Percentiles rank a stretch among this genome's conserved stretches.
phyloP scores from a whole-genome alignment of 2,329 filamentous ascomycete species.

The Piedraia hortae region DNA sequence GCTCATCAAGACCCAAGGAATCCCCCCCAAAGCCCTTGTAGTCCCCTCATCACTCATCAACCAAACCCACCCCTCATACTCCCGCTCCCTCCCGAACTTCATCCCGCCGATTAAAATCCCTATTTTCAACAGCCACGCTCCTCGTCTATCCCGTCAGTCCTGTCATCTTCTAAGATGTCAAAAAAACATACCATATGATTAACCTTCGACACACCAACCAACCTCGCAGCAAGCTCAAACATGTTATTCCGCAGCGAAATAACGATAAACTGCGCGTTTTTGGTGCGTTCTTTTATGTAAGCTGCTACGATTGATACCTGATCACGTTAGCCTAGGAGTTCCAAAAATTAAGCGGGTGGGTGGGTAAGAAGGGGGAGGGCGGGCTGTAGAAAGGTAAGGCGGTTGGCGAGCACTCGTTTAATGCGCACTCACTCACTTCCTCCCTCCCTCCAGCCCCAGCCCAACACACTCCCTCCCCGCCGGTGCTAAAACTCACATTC shows the following conservation, averaged over 20 bases:
- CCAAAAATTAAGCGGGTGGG: too few relatives aligned
- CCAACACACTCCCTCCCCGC: not conserved
- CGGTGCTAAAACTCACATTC: conserved; percentile 41
- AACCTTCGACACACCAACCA: conserved; percentile 97
- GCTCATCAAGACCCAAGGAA: too few relatives aligned
- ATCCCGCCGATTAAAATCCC: conserved; percentile 19
- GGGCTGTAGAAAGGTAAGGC: too few relatives aligned
- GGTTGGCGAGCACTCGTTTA: too few relatives aligned
- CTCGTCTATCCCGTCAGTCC: conserved; percentile 16
- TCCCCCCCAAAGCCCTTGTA: too few relatives aligned
- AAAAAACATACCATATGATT: conserved; percentile 53
- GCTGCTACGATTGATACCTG: conserved; percentile 91
- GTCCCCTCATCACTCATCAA: too few relatives aligned
- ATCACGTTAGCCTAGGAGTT: not conserved
- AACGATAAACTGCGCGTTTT: conserved; percentile 97
- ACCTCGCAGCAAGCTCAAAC: conserved; percentile 88
- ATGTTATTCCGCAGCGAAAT: conserved; percentile 97
- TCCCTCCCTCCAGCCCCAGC: too few relatives aligned
- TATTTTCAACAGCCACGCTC: conserved; percentile 25
- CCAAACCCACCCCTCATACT: too few relatives aligned
- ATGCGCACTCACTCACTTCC: too few relatives aligned
- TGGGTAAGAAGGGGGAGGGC: too few relatives aligned
- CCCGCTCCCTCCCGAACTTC: not conserved
- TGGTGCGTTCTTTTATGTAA: conserved; percentile 97
- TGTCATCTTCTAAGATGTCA: not conserved